Conservation (phyloP, 345 rosid species). For the Citrus glauca region DNA sequence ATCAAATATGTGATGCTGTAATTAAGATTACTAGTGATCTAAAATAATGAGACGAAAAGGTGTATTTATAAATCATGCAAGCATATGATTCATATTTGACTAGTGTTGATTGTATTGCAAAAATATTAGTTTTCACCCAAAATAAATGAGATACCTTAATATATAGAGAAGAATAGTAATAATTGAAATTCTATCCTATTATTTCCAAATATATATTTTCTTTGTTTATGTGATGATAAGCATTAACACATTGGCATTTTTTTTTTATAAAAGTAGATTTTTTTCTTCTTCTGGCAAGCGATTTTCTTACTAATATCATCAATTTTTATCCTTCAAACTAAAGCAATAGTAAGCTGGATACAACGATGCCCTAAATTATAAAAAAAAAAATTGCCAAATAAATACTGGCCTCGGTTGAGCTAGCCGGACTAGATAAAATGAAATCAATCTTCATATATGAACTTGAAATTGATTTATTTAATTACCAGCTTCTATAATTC, state of each 20-base stretch:
- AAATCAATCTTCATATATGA: no score
- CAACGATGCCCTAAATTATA: neutral
- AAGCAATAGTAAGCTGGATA: neutral
- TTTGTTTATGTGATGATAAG: no score
- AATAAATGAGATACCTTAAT: neutral
- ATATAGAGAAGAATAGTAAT: neutral
- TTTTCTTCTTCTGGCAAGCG: neutral
- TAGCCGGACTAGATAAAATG: neutral
- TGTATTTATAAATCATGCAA: neutral
- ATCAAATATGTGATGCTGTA: no score
- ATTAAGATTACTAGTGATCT: no score
- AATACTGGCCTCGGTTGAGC: neutral
- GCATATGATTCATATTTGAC: neutral
- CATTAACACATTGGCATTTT: neutral
- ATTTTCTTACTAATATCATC: neutral
- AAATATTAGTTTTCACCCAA: neutral
- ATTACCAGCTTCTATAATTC: no score
- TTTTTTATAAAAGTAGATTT: no score
- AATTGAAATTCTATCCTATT: no score
- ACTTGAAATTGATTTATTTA: neutral
- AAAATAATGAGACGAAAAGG: no score
- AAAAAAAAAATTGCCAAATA: neutral
- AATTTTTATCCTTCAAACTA: neutral
- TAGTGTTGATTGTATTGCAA: neutral
- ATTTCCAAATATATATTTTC: no score